phyloP scores from a whole-genome alignment of 2,329 filamentous ascomycete species.

The Fusarium oligoseptatum region DNA sequence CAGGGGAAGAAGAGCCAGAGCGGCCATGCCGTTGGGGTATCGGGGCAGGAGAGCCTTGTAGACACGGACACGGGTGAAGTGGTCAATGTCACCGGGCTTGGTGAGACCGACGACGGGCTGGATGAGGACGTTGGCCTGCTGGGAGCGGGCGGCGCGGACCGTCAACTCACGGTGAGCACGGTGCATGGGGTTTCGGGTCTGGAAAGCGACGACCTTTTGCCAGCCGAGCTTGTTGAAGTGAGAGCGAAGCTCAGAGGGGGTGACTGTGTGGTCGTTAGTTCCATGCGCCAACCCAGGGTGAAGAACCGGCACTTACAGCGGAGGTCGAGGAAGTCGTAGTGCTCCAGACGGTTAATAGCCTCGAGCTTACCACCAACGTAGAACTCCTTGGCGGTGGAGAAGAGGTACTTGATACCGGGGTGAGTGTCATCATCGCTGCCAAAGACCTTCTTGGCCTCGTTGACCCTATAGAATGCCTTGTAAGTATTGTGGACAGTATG shows the following conservation, averaged over 20 bases:
- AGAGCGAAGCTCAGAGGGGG: slow-evolving; percentile 91
- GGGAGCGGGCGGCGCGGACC: slow-evolving; percentile 92
- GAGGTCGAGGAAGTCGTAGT: slow-evolving; percentile 98
- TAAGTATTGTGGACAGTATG: slow-evolving; percentile 31
- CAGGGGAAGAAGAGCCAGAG: slow-evolving; percentile 91
- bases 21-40: slow-evolving; percentile 99
- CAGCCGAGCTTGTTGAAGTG: slow-evolving; percentile 99
- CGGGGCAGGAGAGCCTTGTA: slow-evolving; percentile 97
- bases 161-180: slow-evolving; percentile 97
- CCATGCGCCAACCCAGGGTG: background rate
- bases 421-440: slow-evolving; percentile 91
- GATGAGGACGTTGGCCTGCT: slow-evolving; percentile 98
- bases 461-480: slow-evolving; percentile 66
- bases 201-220: slow-evolving; percentile 97
- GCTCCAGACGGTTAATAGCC: slow-evolving; percentile 93
- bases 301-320: slow-evolving; percentile 74
- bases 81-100: slow-evolving; percentile 99
- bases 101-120: slow-evolving; percentile 98
- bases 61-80: slow-evolving; percentile 98
- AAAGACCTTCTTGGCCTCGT: slow-evolving; percentile 95
- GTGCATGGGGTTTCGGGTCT: slow-evolving; percentile 99
- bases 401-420: slow-evolving; percentile 92
- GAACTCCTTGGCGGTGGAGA: slow-evolving; percentile 83
- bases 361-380: slow-evolving; percentile 97
- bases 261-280: slow-evolving; percentile 67